Evolutionary conservation across 805 yeast species (phyloP), one percentile per base, ranked within the genome.

Genomic region (Saccharomycopsis sp.): DNA sequence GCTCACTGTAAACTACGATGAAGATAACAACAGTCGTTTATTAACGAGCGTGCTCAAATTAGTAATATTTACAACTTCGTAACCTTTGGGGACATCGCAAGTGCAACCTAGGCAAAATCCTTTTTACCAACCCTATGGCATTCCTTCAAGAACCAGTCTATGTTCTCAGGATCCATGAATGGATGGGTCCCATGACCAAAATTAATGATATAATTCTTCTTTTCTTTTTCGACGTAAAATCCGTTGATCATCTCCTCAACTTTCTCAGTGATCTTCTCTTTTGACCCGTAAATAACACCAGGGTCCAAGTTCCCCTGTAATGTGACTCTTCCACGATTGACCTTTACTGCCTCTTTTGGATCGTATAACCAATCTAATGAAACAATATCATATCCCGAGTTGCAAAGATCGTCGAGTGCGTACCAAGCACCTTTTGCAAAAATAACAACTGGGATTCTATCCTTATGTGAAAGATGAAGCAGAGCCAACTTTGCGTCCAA

Each of bases 181-280:
- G 99, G 99, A 70, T 91, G 97, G 21, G 99, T 94, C 16, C 99
- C 99, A 66, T 94, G 99, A 52, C 99, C 99, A 68, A 94, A 88
- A 75, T 94, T 94, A 65, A 92, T 85, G 64, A 94, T 92, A 74
- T 94, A 94, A 67, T 86, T 80, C 21, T 44, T 44, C 48, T 44
- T 44, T 67, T 88, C 83, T 71, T 90, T 90, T 21, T 97, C 97
- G 51, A 96, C 96, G n/a, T 94, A 94, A 69, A 94, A 94, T 4
- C 91, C 96, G 59, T 77, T 70, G 61, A 94, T 86, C 99, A 94
- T 94, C 63, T 78, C 79, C 73, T 88, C 88, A 16, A 89, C 96
- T 73, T 91, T 91, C 61, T 77, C 71, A 20, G 92, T 76, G 64
- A 94, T 94, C 37, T 79, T 77, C 70, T 88, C 97, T 57, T 85